phyloP scores from a whole-genome alignment of 1,139 yeast genomes.

The Hansenula lynferdii region DNA sequence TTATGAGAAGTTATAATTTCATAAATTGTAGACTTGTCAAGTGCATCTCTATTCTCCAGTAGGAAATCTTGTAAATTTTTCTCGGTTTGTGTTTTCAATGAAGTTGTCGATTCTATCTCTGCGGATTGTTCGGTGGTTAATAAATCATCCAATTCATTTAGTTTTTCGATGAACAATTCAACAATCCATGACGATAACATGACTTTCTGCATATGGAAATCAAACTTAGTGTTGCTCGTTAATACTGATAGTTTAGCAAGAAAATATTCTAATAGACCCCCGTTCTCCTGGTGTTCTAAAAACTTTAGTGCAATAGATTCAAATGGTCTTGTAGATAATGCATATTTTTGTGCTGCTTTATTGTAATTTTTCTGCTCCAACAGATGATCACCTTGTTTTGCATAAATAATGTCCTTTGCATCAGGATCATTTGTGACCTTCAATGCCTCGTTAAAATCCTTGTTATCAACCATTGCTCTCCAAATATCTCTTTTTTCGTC shows the following conservation, averaged over 20 bases:
- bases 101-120: slow-evolving; percentile 20
- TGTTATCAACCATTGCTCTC: slow-evolving; percentile 60
- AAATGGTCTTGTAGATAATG: slow-evolving; percentile 61
- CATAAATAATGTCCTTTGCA: slow-evolving; percentile 50
- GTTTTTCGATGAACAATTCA: slow-evolving; percentile 53
- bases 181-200: slow-evolving; percentile 82
- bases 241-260: slow-evolving; percentile 39
- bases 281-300: slow-evolving; percentile 31
- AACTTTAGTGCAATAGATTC: slow-evolving; percentile 67
- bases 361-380: slow-evolving; percentile 29
- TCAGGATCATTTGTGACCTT: slow-evolving; percentile 35
- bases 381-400: slow-evolving; percentile 60
- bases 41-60: slow-evolving; percentile 36
- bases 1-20: slow-evolving; percentile 69
- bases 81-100: slow-evolving; percentile 23
- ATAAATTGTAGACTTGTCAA: slow-evolving; percentile 66
- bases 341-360: slow-evolving; percentile 61
- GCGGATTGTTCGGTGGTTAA: slow-evolving; percentile 24
- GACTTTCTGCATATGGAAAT: slow-evolving; percentile 44
- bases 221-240: slow-evolving; percentile 30
- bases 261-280: slow-evolving; percentile 55
- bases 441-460: slow-evolving; percentile 68
- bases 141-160: slow-evolving; percentile 42
- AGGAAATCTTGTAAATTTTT: slow-evolving; percentile 49
- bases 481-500: slow-evolving; percentile 75